phyloP scores from a whole-genome alignment of 2,329 filamentous ascomycete species.

The Kalmusia sp. region DNA sequence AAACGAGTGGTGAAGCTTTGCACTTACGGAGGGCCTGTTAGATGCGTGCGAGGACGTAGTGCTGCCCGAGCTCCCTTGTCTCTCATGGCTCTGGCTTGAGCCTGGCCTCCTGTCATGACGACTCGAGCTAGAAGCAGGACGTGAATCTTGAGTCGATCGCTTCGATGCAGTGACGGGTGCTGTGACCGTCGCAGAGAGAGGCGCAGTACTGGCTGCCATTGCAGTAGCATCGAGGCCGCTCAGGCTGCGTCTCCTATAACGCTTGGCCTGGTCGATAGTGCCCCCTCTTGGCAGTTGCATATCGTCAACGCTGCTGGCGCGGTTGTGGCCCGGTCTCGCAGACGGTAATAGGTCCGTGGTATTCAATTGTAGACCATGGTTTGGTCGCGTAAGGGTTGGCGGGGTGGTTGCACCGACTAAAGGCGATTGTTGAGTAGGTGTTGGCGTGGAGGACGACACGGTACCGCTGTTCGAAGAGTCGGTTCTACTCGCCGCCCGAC shows the following conservation, averaged over 20 bases:
- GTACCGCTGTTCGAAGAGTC: slow-evolving; percentile 49
- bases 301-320: slow-evolving; percentile 72
- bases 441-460: slow-evolving; percentile 33
- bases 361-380: slow-evolving; percentile 63
- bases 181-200: slow-evolving; percentile 16
- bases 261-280: slow-evolving; percentile 72
- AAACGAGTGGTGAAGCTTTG: background rate
- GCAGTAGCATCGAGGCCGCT: slow-evolving; percentile 64
- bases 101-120: slow-evolving; percentile 36
- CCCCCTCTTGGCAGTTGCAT: slow-evolving; percentile 66
- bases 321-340: slow-evolving; percentile 58
- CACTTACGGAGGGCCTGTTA: slow-evolving; percentile 43
- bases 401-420: slow-evolving; percentile 48
- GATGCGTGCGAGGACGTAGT: slow-evolving; percentile 39
- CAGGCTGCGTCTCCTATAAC: slow-evolving; percentile 83
- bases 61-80: slow-evolving; percentile 48
- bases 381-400: slow-evolving; percentile 63
- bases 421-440: slow-evolving; percentile 40
- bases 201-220: slow-evolving; percentile 24
- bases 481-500: slow-evolving; percentile 69
- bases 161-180: slow-evolving; percentile 22
- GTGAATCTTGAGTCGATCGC: slow-evolving; percentile 26
- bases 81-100: slow-evolving; percentile 45
- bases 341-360: slow-evolving; percentile 25
- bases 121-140: slow-evolving; percentile 38